A percentile compares a stretch with the other conserved stretches of the same genome.
These are phyloP conservation scores for Nemania diffusa DNA, from an alignment of 2,329 filamentous ascomycete species.

Conservation along the genomic window DNA sequence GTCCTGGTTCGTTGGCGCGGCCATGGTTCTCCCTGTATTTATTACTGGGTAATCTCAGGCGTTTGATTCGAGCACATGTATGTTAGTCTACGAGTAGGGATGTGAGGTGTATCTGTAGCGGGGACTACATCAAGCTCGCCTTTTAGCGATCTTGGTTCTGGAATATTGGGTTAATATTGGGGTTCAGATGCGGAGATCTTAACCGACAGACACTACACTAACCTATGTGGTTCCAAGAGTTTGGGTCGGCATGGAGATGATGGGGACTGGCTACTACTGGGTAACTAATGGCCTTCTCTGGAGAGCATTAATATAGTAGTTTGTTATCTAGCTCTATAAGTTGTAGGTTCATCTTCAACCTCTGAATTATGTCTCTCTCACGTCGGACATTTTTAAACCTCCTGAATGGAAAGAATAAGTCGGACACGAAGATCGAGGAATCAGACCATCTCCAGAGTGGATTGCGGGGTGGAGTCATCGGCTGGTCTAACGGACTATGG, in stretches of 20 bases:
- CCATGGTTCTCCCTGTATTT: slow-evolving; percentile 15
- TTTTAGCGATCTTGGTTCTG: background rate
- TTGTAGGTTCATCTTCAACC: background rate
- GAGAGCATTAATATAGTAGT: background rate
- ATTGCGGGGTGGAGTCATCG: slow-evolving; percentile 23
- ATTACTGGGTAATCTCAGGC: background rate
- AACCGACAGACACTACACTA: no score
- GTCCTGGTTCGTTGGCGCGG: slow-evolving; percentile 13
- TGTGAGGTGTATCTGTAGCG: background rate
- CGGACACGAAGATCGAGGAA: background rate
- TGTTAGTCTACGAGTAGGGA: background rate
- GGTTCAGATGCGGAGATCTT: slow-evolving; percentile 2
- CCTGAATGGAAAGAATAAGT: background rate
- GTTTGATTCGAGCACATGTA: background rate
- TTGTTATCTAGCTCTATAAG: background rate
- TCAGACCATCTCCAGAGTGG: slow-evolving; percentile 7
- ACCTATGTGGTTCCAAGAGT: slow-evolving; percentile 1
- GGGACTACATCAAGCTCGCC: background rate
- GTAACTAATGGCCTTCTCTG: background rate
- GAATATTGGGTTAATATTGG: slow-evolving; percentile 1
- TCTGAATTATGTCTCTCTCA: background rate
- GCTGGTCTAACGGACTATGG: slow-evolving; percentile 15
- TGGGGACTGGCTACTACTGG: background rate
- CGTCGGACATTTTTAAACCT: slow-evolving; percentile 23
- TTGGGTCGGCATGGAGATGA: background rate